Conservation (phyloP, 1,139 yeast species). For the Saccharomyces pastorianus region DNA sequence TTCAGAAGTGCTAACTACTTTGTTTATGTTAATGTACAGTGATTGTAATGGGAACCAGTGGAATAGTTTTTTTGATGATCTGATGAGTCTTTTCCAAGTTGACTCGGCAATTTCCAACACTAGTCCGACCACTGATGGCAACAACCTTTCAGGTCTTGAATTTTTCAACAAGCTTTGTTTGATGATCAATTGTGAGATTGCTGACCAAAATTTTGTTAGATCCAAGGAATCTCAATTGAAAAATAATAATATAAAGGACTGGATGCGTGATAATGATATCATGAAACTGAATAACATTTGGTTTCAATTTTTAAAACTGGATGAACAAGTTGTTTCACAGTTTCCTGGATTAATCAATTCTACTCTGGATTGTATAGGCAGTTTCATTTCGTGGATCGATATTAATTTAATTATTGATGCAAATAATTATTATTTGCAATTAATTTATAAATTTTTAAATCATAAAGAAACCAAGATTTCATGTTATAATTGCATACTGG, state of each 20-base stretch:
- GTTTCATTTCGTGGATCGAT: conserved; percentile 93
- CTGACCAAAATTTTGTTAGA: conserved; percentile 77
- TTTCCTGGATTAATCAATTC: neutral
- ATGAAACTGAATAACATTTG: conserved; percentile 56
- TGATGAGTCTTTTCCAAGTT: conserved; percentile 36
- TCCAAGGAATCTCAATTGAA: conserved; percentile 55
- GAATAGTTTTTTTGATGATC: conserved; percentile 60
- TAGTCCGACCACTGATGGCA: conserved; percentile 1
- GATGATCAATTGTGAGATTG: conserved; percentile 83
- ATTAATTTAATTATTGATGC: conserved; percentile 67
- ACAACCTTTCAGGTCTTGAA: conserved; percentile 47
- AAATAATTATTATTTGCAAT: conserved; percentile 44
- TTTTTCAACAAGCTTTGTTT: conserved; percentile 66
- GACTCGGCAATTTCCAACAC: conserved; percentile 28
- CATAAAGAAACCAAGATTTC: conserved; percentile 44
- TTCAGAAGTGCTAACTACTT: conserved; percentile 60
- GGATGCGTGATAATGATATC: conserved; percentile 73
- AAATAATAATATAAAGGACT: conserved; percentile 69
- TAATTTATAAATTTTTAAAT: conserved; percentile 54
- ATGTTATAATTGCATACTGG: conserved; percentile 69
- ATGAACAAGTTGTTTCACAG: conserved; percentile 8
- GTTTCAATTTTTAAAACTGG: conserved; percentile 36
- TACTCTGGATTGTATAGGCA: conserved; percentile 48
- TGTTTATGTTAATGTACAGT: conserved; percentile 60
- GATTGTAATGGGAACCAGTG: conserved; percentile 41